These are phyloP conservation scores for Cicer arietinum DNA, from an alignment of 306 rosid genomes.

Conservation along the genomic window DNA sequence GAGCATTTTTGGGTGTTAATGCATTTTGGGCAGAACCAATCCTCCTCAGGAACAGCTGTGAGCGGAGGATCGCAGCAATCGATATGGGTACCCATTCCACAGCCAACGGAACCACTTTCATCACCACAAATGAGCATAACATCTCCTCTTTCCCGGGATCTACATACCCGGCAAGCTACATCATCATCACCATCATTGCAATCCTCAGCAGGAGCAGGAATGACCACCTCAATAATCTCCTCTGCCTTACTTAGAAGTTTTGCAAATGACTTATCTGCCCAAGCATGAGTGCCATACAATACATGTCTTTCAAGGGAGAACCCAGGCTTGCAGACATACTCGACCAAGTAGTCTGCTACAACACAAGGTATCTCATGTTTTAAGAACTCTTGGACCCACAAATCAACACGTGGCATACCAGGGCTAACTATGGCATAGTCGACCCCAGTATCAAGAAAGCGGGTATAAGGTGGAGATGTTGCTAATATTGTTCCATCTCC, in stretches of 20 bases:
- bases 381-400: slow-evolving; percentile 92
- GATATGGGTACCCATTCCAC: slow-evolving; percentile 80
- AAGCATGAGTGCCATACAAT: slow-evolving; percentile 63
- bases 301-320: slow-evolving; percentile 80
- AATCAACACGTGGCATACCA: slow-evolving; percentile 79
- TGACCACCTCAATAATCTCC: slow-evolving; percentile 55
- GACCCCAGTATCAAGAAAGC: slow-evolving; percentile 63
- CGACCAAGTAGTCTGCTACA: slow-evolving; percentile 87
- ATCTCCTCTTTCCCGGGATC: slow-evolving; percentile 74
- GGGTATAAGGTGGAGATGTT: slow-evolving; percentile 91
- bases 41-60: slow-evolving; percentile 68
- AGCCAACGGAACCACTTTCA: slow-evolving; percentile 78
- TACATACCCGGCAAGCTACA: slow-evolving; percentile 67
- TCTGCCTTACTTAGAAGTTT: slow-evolving; percentile 62
- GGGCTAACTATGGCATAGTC: slow-evolving; percentile 86
- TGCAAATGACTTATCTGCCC: slow-evolving; percentile 77
- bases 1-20: slow-evolving; percentile 46
- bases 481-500: slow-evolving; percentile 91
- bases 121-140: slow-evolving; percentile 91
- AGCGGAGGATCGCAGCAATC: slow-evolving; percentile 94
- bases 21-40: slow-evolving; percentile 88
- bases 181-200: slow-evolving; percentile 45
- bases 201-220: slow-evolving; percentile 44
- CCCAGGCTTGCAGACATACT: slow-evolving; percentile 90
- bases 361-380: slow-evolving; percentile 89